A percentile compares a stretch with the other conserved stretches of the same genome.
phyloP scores from a whole-genome alignment of 2,329 filamentous ascomycete species.

The Corinectria fuckeliana region DNA sequence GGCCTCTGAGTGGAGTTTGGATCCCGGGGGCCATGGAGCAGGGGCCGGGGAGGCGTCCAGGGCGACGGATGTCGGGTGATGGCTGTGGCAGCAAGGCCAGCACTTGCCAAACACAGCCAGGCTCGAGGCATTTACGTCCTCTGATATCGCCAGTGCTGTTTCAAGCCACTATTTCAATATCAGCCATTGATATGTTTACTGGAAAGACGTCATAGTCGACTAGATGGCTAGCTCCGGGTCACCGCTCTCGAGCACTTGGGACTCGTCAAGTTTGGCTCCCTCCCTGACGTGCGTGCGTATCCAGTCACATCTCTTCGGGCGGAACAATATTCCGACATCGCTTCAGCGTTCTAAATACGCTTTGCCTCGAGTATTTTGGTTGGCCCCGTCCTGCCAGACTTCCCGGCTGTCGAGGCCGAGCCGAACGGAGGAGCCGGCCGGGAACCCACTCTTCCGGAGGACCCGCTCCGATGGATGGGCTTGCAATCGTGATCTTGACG shows the following conservation, averaged over 20 bases:
- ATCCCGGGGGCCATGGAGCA: background rate
- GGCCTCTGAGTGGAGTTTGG: background rate
- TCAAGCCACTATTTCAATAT: background rate
- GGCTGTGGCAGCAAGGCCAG: background rate
- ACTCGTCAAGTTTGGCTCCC: background rate
- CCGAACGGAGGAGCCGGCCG: background rate
- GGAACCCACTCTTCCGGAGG: background rate
- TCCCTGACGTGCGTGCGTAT: too few relatives aligned
- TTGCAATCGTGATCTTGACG: background rate
- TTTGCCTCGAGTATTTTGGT: background rate
- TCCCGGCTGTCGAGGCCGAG: background rate
- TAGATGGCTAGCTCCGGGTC: too few relatives aligned
- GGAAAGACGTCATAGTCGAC: background rate
- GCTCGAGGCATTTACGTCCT: background rate
- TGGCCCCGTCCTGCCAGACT: background rate
- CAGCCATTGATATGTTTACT: background rate
- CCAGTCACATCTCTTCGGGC: background rate
- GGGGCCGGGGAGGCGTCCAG: background rate
- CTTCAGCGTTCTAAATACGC: background rate
- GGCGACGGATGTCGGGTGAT: background rate
- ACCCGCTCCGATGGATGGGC: background rate
- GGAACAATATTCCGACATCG: background rate
- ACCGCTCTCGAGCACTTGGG: background rate
- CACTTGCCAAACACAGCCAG: background rate
- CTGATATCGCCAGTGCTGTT: background rate